A percentile compares a stretch with the other conserved stretches of the same genome.
These are phyloP conservation scores for Diplogelasinospora grovesii DNA, from an alignment of 495 filamentous ascomycete species.

Conservation along the genomic window DNA sequence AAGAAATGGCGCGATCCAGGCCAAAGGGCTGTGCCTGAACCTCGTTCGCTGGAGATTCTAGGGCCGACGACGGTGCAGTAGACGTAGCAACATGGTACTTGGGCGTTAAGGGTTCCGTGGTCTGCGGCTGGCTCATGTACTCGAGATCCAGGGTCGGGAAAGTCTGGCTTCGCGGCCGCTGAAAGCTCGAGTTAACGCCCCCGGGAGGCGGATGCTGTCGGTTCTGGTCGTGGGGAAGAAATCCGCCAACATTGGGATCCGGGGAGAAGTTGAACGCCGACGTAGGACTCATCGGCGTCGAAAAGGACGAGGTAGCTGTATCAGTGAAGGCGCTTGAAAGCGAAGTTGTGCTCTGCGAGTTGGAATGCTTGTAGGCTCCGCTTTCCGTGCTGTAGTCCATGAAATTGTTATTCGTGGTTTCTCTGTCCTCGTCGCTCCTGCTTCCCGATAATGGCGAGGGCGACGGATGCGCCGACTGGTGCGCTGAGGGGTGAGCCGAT, in stretches of 20 bases:
- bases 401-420: constrained; percentile 33
- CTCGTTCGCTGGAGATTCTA: constrained; percentile 67
- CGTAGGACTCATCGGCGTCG: constrained; percentile 74
- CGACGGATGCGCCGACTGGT: constrained; percentile 55
- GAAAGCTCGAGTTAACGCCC: constrained; percentile 44
- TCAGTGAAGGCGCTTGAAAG: constrained; percentile 52
- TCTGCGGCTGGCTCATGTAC: constrained; percentile 58
- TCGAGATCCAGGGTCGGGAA: constrained; percentile 74
- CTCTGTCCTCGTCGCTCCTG: constrained; percentile 59
- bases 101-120: constrained; percentile 56
- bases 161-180: constrained; percentile 84
- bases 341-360: constrained; percentile 50
- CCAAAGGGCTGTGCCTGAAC: constrained; percentile 39
- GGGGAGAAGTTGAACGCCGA: constrained; percentile 77
- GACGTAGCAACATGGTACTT: constrained; percentile 56
- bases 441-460: constrained; percentile 61
- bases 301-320: constrained; percentile 60
- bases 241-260: constrained; percentile 63
- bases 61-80: constrained; percentile 51
- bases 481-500: constrained; percentile 59
- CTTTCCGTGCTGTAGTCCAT: constrained; percentile 45
- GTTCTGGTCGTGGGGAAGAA: constrained; percentile 59
- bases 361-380: constrained; percentile 47
- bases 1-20: constrained; percentile 48
- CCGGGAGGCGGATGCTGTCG: constrained; percentile 47